Percentiles rank a stretch among this genome's conserved stretches.
phyloP scores from a whole-genome alignment of 805 yeast species.

The Candida easanensis region DNA sequence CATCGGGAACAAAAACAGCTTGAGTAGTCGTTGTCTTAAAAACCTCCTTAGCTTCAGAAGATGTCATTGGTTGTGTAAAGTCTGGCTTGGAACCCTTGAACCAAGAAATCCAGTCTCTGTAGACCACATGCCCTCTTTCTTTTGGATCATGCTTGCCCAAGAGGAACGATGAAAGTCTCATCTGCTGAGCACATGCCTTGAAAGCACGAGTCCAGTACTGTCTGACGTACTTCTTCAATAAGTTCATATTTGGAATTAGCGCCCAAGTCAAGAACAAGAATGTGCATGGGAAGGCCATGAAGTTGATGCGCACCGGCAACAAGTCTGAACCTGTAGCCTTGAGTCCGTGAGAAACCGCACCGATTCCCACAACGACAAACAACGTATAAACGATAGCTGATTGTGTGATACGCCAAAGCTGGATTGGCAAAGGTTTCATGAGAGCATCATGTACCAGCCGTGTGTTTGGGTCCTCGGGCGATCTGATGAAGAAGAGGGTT shows the following conservation, averaged over 20 bases:
- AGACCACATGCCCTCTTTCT: slow-evolving; percentile 69
- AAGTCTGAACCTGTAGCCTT: slow-evolving; percentile 17
- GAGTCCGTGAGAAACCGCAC: slow-evolving; percentile 34
- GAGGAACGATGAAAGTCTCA: slow-evolving; percentile 82
- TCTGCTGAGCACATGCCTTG: slow-evolving; percentile 46
- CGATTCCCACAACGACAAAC: slow-evolving; percentile 74
- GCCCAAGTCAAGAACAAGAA: not conserved
- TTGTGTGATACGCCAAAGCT: slow-evolving; percentile 66
- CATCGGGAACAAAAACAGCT: slow-evolving; percentile 76
- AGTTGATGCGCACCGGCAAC: slow-evolving; percentile 18
- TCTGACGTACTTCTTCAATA: slow-evolving; percentile 36
- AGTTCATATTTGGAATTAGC: slow-evolving; percentile 3
- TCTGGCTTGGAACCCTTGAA: slow-evolving; percentile 48
- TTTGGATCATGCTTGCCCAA: slow-evolving; percentile 56
- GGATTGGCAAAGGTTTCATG: slow-evolving; percentile 69
- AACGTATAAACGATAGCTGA: slow-evolving; percentile 74
- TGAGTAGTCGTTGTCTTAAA: slow-evolving; percentile 40
- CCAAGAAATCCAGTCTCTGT: slow-evolving; percentile 47
- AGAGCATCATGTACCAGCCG: slow-evolving; percentile 85
- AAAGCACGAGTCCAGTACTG: slow-evolving; percentile 64
- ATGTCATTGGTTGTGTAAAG: slow-evolving; percentile 53
- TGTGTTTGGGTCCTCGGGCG: slow-evolving; percentile 92
- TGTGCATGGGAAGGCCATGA: not conserved
- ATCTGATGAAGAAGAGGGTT: slow-evolving; percentile 84
- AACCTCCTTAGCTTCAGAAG: slow-evolving; percentile 39